Percentiles rank a stretch among this genome's conserved stretches.
These are phyloP conservation scores for Tetradesmus lagerheimii DNA, from an alignment of 139 green algal species.

Conservation along the genomic window DNA sequence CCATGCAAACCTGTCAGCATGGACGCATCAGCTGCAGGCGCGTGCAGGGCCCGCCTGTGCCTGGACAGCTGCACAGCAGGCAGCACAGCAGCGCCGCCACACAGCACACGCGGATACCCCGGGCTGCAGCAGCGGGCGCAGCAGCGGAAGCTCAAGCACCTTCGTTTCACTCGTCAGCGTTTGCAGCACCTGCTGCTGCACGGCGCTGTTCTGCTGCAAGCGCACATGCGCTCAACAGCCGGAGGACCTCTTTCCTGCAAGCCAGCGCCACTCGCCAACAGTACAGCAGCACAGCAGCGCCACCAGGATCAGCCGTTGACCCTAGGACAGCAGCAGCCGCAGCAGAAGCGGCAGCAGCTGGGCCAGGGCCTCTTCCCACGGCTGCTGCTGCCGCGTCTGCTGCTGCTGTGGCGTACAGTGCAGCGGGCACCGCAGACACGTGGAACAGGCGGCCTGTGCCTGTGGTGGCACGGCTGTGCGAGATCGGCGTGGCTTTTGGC, in stretches of 20 bases:
- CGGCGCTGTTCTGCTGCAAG: not conserved
- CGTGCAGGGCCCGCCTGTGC: not conserved
- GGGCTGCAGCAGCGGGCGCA: not conserved
- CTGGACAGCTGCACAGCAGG: not conserved
- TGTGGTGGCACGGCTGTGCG: constrained; percentile 61
- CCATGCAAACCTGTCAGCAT: not conserved
- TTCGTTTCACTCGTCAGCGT: not conserved
- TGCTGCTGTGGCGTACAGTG: constrained; percentile 50
- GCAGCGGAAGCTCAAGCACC: not conserved
- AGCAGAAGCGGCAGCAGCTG: constrained; percentile 22
- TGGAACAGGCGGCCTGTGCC: constrained; percentile 75
- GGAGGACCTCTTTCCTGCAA: not conserved
- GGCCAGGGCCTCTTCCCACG: not conserved
- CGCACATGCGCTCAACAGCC: not conserved
- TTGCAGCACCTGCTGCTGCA: not conserved
- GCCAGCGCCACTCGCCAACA: not conserved
- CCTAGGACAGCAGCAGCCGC: not conserved
- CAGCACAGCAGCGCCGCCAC: not conserved
- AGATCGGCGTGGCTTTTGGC: constrained; percentile 57
- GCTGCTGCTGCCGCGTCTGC: constrained; percentile 22
- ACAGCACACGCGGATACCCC: not conserved
- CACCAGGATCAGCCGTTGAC: too few relatives aligned
- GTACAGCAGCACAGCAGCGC: not conserved
- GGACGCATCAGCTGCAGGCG: not conserved
- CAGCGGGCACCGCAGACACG: constrained; percentile 54